These are phyloP conservation scores for Tricholoma sp. DNA, from an alignment of 768 basidiomycete species.

Conservation along the genomic window DNA sequence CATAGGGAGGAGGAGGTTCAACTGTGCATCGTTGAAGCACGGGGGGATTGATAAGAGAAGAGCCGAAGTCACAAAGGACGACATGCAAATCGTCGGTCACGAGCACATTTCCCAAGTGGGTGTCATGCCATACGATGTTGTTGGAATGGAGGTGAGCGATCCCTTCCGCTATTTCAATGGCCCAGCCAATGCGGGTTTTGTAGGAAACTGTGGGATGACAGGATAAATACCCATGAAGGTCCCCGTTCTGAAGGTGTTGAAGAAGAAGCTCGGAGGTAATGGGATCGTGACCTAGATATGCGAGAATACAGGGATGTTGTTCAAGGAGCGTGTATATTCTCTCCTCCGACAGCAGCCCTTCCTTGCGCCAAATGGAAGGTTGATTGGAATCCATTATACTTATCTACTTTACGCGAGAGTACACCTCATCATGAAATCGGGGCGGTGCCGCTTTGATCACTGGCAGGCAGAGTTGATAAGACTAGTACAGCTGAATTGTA, in stretches of 20 bases:
- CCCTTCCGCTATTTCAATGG: slow-evolving; percentile 10
- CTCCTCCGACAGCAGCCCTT: neutral
- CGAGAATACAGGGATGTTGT: neutral
- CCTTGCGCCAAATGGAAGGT: no score
- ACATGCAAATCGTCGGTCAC: slow-evolving; percentile 15
- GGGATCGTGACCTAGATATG: neutral
- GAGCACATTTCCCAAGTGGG: slow-evolving; percentile 11
- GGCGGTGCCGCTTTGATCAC: no score
- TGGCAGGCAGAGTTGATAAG: no score
- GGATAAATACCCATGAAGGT: neutral
- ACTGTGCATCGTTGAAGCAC: slow-evolving; percentile 5
- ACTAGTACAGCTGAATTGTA: no score
- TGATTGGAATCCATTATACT: no score
- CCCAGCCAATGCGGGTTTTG: slow-evolving; percentile 2
- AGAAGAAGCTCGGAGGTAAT: neutral
- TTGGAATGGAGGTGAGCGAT: slow-evolving; percentile 9
- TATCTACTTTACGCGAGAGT: no score
- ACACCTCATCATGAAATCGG: no score
- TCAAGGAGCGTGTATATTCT: neutral
- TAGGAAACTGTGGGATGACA: neutral
- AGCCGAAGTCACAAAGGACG: slow-evolving; percentile 7
- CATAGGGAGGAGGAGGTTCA: slow-evolving; percentile 4
- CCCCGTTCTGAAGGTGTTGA: slow-evolving; percentile 3
- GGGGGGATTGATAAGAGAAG: neutral
- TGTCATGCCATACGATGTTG: slow-evolving; percentile 8